Evolutionary conservation across 306 rosid species (phyloP).

Genomic region (Acacia confusa): DNA sequence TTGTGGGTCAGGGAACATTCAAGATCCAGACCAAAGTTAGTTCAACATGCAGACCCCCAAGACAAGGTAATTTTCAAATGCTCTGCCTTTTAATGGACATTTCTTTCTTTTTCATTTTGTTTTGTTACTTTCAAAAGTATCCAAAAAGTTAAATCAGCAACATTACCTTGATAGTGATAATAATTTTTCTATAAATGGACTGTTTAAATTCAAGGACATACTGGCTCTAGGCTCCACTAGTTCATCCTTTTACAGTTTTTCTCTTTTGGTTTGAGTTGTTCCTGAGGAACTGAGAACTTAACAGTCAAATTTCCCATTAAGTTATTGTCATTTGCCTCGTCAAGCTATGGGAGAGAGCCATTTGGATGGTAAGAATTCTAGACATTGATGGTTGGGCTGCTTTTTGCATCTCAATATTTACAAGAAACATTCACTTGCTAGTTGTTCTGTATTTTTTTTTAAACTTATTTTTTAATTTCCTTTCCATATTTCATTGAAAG

Average conservation of each 20-base stretch:
- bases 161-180: not conserved
- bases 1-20: conserved; percentile 81
- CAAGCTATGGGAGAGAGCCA: conserved; percentile 17
- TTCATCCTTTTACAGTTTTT: conserved; percentile 7
- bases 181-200: not conserved
- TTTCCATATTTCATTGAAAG: conserved; percentile 1
- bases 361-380: conserved; percentile 20
- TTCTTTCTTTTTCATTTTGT: conserved; percentile 30
- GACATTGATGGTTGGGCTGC: not conserved
- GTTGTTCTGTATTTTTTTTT: not conserved
- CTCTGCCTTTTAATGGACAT: conserved; percentile 6
- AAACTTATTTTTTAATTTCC: not conserved
- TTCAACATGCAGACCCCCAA: conserved; percentile 91
- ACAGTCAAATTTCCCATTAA: not conserved
- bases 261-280: conserved; percentile 23
- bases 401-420: conserved; percentile 5
- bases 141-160: not conserved
- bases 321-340: conserved; percentile 7
- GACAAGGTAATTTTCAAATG: conserved; percentile 67
- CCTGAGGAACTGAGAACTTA: conserved; percentile 19
- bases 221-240: no score
- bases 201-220: not conserved
- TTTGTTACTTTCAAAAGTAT: conserved; percentile 14
- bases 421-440: not conserved
- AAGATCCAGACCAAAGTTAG: conserved; percentile 45